Base-by-base conservation (phyloP, 2,329 filamentous ascomycete species). In the Epichloe hybrida region DNA sequence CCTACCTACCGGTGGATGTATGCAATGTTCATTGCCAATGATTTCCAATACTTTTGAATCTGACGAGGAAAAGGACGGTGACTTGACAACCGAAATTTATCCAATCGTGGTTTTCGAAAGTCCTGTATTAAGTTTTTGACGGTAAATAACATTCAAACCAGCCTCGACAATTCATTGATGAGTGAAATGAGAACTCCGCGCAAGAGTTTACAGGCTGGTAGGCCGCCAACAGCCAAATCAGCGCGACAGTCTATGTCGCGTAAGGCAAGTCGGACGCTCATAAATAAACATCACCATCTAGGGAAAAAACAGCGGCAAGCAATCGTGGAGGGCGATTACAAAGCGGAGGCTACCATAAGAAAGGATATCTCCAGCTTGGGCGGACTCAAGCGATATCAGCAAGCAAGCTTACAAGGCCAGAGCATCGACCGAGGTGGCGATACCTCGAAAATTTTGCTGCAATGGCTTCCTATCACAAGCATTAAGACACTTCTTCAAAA, bases 321-420 rank as follows among this genome's bases (percentile, higher is more conserved):
- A 12, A 66, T 69, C 21, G 58, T 54, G 15, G 72, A 72, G 47
- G 79, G 80, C 7, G 77, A 85, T 58, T 60, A 55, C 43, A 62
- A 65, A 49, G 62, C 65, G 1, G 70, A 72, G 51, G 73, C 70
- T 39, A 64, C 66, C 4, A 66, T 83, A 20, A 63, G 72, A 21
- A 68, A 71, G 1, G 72, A 84, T 57, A 77, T 85, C 44, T 65
- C 73, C 38, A 70, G 71, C 3, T 64, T 82, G 3, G 82, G 82
- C 3, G 82, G 82, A 0, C 68, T 86, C 23, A 70, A 79, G 48
- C 72, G 71, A 50, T 86, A 86, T 56, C 82, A 86, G 59, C 73
- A 76, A 58, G 82, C 82, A 31, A 85, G 82, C 62, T 70, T 85
- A n/a, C 77, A 82, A 52, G 82, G 82, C 13, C 82, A 86, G 61